Conservation (phyloP, 2,329 filamentous ascomycete genomes). For the Pseudophaeomoniella oleicola region DNA sequence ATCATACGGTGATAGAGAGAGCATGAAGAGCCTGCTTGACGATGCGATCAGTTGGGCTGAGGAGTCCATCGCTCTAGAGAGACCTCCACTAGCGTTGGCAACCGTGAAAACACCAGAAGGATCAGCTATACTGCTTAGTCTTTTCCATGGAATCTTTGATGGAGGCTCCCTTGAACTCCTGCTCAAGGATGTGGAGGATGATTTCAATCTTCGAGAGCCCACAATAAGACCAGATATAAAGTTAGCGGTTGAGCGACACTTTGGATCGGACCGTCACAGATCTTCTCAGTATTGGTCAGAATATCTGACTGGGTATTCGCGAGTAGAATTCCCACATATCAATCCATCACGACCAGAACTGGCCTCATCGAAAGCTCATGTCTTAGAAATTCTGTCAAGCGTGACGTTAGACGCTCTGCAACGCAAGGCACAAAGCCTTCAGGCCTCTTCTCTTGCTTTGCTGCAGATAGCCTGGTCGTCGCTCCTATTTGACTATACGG, state of each 20-base stretch:
- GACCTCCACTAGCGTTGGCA: too few species aligned
- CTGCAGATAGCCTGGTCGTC: neutral
- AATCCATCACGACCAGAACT: neutral
- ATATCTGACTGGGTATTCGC: neutral
- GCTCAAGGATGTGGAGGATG: conserved; percentile 53
- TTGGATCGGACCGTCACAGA: neutral
- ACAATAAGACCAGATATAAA: conserved; percentile 33
- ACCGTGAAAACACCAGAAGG: too few species aligned
- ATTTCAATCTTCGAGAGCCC: conserved; percentile 38
- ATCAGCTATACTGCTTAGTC: neutral
- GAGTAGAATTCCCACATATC: neutral
- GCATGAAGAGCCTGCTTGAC: too few species aligned
- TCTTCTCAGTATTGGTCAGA: neutral
- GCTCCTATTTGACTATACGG: neutral
- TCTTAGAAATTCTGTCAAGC: neutral
- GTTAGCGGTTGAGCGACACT: conserved; percentile 34
- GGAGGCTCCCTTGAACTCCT: conserved; percentile 68
- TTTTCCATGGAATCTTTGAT: conserved; percentile 70
- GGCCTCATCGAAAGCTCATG: neutral
- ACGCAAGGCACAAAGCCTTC: neutral
- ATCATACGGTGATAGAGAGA: too few species aligned
- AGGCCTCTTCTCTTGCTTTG: neutral
- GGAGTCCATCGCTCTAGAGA: too few species aligned
- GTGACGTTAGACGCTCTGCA: neutral
- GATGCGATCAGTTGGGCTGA: too few species aligned